These are phyloP conservation scores for Globisporangium uncinulatum DNA, from an alignment of 352 stramenopile species.

Conservation along the genomic window DNA sequence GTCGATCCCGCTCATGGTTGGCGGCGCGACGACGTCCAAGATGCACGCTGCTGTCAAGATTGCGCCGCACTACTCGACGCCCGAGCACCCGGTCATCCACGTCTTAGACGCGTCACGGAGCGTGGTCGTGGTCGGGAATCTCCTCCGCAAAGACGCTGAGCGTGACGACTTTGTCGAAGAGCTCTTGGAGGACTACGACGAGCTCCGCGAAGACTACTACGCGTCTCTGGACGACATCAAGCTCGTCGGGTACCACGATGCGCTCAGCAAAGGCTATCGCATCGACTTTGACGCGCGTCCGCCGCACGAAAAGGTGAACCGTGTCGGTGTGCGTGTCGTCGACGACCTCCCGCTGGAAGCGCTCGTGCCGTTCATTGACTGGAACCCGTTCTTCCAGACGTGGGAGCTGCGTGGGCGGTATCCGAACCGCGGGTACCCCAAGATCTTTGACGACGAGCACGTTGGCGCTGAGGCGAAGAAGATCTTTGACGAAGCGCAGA, in stretches of 20 bases:
- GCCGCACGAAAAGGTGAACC: conserved; percentile 78
- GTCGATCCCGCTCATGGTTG: conserved; percentile 95
- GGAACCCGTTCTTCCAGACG: conserved; percentile 99
- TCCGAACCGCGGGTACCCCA: conserved; percentile 96
- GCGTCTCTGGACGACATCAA: conserved; percentile 72
- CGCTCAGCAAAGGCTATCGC: conserved; percentile 61
- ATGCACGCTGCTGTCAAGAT: conserved; percentile 99
- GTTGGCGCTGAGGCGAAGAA: conserved; percentile 95
- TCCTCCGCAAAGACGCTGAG: conserved; percentile 89
- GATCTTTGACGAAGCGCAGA: conserved; percentile 95
- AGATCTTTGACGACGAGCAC: conserved; percentile 97
- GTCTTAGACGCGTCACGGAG: conserved; percentile 96
- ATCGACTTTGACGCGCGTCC: conserved; percentile 91
- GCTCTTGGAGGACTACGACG: conserved; percentile 92
- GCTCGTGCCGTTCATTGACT: conserved; percentile 97
- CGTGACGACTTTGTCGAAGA: conserved; percentile 92
- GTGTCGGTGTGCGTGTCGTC: conserved; percentile 85
- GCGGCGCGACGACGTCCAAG: conserved; percentile 95
- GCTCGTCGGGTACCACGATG: conserved; percentile 39
- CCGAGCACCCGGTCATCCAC: conserved; percentile 96
- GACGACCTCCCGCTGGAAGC: conserved; percentile 83
- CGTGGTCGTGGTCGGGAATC: conserved; percentile 92
- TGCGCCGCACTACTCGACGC: conserved; percentile 92
- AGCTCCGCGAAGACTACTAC: conserved; percentile 86
- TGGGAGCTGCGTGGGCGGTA: conserved; percentile 97